Conservation (phyloP, 2,329 filamentous ascomycete species). For the Knoxdaviesia capensis region DNA sequence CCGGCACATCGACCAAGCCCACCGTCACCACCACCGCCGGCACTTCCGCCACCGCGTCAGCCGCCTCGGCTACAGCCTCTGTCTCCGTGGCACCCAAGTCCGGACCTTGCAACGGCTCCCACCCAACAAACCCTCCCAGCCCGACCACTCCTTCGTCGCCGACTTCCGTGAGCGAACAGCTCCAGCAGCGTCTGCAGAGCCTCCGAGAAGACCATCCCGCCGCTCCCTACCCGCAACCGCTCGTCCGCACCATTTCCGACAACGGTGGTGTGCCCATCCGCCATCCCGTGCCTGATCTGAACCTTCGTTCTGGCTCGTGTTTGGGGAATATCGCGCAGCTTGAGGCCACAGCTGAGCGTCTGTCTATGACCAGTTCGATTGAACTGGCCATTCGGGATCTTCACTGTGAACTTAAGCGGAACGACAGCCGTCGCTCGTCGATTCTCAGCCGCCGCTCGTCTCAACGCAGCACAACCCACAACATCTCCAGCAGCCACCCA, state of each 20-base stretch:
- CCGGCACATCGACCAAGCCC: too few relatives aligned
- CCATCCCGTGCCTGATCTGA: conserved; percentile 42
- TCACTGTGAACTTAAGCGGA: conserved; percentile 49
- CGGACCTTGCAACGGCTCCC: too few relatives aligned
- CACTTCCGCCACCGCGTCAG: too few relatives aligned
- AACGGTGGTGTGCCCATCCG: conserved; percentile 23
- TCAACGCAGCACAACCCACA: conserved; percentile 8
- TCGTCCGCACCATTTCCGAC: conserved; percentile 25
- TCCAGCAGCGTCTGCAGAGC: conserved; percentile 5
- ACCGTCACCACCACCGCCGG: too few relatives aligned
- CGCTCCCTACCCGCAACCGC: conserved; percentile 14
- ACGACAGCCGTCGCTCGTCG: conserved; percentile 46
- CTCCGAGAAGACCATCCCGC: conserved; percentile 2
- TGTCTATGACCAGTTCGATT: conserved; percentile 57
- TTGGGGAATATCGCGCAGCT: conserved; percentile 50
- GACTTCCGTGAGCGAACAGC: conserved; percentile 6
- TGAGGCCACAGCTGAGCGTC: conserved; percentile 54
- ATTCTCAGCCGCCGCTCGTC: conserved; percentile 21
- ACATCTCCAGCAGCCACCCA: conserved; percentile 8
- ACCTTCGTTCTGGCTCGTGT: conserved; percentile 39
- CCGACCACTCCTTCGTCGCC: conserved; percentile 3
- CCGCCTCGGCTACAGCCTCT: too few relatives aligned
- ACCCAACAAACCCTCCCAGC: too few relatives aligned
- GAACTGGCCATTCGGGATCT: conserved; percentile 59
- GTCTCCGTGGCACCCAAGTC: too few relatives aligned